phyloP scores from a whole-genome alignment of 1,139 yeast genomes.

The Yamadazyma taylorii region DNA sequence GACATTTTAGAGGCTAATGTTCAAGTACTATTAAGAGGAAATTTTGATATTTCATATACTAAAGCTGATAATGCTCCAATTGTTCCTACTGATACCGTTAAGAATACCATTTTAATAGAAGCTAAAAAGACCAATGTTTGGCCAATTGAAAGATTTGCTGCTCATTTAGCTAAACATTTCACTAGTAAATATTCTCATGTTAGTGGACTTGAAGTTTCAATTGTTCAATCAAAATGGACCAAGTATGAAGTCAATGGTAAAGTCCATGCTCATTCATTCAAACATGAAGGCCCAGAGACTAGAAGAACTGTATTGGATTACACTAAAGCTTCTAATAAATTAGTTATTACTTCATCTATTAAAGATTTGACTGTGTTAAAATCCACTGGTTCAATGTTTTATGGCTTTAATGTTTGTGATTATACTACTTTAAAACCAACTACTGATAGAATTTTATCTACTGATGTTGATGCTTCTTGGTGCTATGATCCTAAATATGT shows the following conservation, averaged over 20 bases:
- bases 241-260: constrained; percentile 73
- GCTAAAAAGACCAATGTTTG: constrained; percentile 81
- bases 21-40: constrained; percentile 70
- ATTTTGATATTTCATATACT: constrained; percentile 77
- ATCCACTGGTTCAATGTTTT: constrained; percentile 93
- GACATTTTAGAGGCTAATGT: constrained; percentile 86
- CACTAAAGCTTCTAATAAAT: constrained; percentile 46
- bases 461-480: constrained; percentile 83
- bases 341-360: constrained; percentile 65
- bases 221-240: constrained; percentile 76
- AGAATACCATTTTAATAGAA: constrained; percentile 79
- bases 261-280: constrained; percentile 78
- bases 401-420: constrained; percentile 82
- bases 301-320: constrained; percentile 60
- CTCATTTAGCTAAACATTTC: constrained; percentile 80
- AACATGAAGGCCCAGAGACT: constrained; percentile 81
- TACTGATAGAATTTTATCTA: constrained; percentile 79
- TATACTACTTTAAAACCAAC: constrained; percentile 85
- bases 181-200: constrained; percentile 74
- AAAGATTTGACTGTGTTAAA: constrained; percentile 85
- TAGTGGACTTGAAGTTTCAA: constrained; percentile 63
- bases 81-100: constrained; percentile 93
- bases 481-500: constrained; percentile 53
- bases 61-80: constrained; percentile 84
- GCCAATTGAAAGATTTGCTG: constrained; percentile 91